phyloP scores from a whole-genome alignment of 768 basidiomycete species.

The Boletus patriciae region DNA sequence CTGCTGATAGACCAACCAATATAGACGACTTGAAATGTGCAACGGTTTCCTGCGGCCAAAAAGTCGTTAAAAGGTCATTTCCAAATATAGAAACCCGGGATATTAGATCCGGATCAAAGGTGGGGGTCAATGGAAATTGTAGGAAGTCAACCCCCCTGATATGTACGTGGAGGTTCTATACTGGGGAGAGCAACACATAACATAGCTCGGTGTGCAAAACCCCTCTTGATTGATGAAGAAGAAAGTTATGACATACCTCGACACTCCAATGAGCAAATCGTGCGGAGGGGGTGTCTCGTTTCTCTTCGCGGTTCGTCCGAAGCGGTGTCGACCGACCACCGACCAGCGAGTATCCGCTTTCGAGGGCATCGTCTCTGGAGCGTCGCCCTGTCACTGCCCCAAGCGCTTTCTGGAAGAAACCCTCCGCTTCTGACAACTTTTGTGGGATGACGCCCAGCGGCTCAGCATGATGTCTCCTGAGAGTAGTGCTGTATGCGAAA shows the following conservation, averaged over 20 bases:
- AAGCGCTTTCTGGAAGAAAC: conserved; percentile 45
- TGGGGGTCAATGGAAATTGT: not conserved
- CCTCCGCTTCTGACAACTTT: conserved; percentile 42
- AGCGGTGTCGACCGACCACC: conserved; percentile 16
- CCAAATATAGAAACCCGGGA: not conserved
- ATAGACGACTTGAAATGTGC: conserved; percentile 66
- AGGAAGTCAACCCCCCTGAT: not conserved
- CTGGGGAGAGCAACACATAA: not conserved
- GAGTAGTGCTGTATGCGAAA: conserved; percentile 81
- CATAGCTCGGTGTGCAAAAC: not conserved
- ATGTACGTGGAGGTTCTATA: no score
- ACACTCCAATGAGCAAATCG: conserved; percentile 65
- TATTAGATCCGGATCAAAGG: not conserved
- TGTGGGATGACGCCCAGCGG: conserved; percentile 38
- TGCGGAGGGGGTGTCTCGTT: conserved; percentile 58
- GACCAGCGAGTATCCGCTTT: conserved; percentile 41
- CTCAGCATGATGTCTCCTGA: conserved; percentile 65
- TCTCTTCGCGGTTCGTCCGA: conserved; percentile 31
- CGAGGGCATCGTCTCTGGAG: conserved; percentile 28
- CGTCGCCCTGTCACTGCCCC: conserved; percentile 35
- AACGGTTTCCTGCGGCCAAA: conserved; percentile 62
- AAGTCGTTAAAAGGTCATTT: conserved; percentile 2
- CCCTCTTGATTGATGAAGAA: not conserved
- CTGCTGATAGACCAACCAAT: conserved; percentile 58
- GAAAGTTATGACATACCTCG: conserved; percentile 47